A percentile compares a stretch with the other conserved stretches of the same genome.
These are phyloP conservation scores for Saitozyma sp. DNA, from an alignment of 768 basidiomycete species.

Conservation along the genomic window DNA sequence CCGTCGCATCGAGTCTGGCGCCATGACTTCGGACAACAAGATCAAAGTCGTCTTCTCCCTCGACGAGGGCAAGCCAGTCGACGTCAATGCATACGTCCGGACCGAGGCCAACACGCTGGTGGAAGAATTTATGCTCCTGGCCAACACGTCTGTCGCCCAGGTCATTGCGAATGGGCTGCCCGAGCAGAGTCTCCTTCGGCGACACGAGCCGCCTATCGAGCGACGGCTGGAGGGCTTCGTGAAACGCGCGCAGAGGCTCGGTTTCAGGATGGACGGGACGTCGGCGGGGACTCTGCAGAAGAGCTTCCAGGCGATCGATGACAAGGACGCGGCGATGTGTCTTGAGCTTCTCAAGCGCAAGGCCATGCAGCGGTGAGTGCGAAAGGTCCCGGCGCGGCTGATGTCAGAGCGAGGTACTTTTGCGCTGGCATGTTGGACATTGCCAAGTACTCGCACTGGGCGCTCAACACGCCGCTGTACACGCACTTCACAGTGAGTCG, in stretches of 20 bases:
- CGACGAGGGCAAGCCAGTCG: conserved; percentile 77
- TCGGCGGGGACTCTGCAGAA: conserved; percentile 79
- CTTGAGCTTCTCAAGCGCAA: conserved; percentile 82
- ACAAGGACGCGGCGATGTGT: conserved; percentile 72
- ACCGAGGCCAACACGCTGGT: conserved; percentile 76
- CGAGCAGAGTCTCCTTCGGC: conserved; percentile 93
- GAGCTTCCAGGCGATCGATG: conserved; percentile 72
- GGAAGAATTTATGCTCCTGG: conserved; percentile 96
- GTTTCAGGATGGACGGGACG: conserved; percentile 75
- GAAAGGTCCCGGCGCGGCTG: conserved; percentile 6
- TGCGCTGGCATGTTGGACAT: conserved; percentile 99
- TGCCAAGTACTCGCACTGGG: conserved; percentile 92
- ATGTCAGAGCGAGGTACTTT: conserved; percentile 85
- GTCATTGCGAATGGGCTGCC: conserved; percentile 90
- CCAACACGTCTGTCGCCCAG: conserved; percentile 86
- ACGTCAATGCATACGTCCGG: conserved; percentile 68
- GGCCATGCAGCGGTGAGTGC: conserved; percentile 69
- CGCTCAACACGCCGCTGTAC: conserved; percentile 85
- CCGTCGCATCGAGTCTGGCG: conserved; percentile 76
- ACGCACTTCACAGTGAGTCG: conserved; percentile 56
- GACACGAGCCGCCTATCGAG: conserved; percentile 89
- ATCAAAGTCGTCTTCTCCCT: conserved; percentile 73
- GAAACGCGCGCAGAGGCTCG: conserved; percentile 79
- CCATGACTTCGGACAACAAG: conserved; percentile 69
- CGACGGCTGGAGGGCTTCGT: conserved; percentile 78